phyloP scores from a whole-genome alignment of 2,329 filamentous ascomycete species.

The Huntiella omanensis region DNA sequence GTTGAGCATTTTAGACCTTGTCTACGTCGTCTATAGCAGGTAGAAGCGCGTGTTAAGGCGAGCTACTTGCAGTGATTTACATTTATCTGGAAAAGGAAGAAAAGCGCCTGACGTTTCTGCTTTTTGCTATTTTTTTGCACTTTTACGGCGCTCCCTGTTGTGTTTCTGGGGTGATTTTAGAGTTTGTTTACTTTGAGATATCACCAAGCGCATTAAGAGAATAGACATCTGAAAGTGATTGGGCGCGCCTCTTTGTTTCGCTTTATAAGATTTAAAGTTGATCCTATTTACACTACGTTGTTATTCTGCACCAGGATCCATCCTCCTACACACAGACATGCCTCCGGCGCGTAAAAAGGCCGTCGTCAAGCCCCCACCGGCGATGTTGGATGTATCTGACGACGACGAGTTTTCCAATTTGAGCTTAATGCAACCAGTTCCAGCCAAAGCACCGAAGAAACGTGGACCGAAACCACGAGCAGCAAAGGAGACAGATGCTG shows the following conservation, averaged over 20 bases:
- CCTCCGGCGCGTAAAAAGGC: slow-evolving; percentile 6
- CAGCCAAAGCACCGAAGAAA: not conserved
- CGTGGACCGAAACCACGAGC: not conserved
- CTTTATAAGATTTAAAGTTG: not conserved
- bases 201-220: not conserved
- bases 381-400: slow-evolving; percentile 1
- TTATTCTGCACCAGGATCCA: not conserved
- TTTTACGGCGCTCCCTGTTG: not conserved
- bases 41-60: too few species aligned
- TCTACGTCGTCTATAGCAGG: too few species aligned
- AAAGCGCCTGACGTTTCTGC: too few species aligned
- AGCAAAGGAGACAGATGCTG: not conserved
- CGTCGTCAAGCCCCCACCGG: not conserved
- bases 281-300: not conserved
- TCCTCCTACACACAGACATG: not conserved
- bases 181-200: slow-evolving; percentile 2
- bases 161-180: not conserved
- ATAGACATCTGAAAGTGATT: not conserved
- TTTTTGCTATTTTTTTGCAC: too few species aligned
- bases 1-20: too few species aligned
- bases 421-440: slow-evolving; percentile 3
- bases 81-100: too few species aligned
- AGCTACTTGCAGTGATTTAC: too few species aligned
- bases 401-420: slow-evolving; percentile 8
- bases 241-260: not conserved